phyloP scores from a whole-genome alignment of 2,329 filamentous ascomycete species.

The Chalaropsis thielavioides region DNA sequence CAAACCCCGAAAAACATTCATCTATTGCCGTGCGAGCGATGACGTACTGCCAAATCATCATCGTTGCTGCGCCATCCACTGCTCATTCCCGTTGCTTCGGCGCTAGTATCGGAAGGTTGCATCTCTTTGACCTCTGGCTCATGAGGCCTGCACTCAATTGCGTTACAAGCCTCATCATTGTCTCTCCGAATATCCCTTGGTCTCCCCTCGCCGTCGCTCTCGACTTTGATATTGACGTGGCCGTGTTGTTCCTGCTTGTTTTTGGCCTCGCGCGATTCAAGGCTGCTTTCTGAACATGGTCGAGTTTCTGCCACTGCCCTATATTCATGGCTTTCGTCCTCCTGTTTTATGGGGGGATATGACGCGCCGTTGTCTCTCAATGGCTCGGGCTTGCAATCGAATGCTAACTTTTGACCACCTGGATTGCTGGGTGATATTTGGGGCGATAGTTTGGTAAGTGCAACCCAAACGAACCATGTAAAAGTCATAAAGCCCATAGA shows the following conservation, averaged over 20 bases:
- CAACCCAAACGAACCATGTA: conserved; percentile 44
- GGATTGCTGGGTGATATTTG: background rate
- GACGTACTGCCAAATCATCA: background rate
- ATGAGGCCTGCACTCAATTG: background rate
- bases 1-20: background rate
- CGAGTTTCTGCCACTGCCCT: background rate
- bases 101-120: background rate
- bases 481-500: conserved; percentile 54
- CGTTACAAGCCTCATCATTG: background rate
- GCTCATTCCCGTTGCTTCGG: background rate
- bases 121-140: background rate
- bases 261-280: conserved; percentile 13
- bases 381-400: background rate
- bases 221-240: background rate
- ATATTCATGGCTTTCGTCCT: background rate
- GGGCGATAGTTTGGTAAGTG: conserved; percentile 3
- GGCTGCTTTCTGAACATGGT: conserved; percentile 14
- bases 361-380: background rate
- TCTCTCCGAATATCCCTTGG: background rate
- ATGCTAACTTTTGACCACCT: background rate
- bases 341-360: background rate
- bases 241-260: conserved; percentile 18
- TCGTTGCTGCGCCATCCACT: background rate
- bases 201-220: background rate
- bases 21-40: background rate